Percentiles rank a stretch among this genome's conserved stretches.
These are phyloP conservation scores for Pachysandra terminalis DNA, from an alignment of 164 flowering plant genomes.

Conservation along the genomic window DNA sequence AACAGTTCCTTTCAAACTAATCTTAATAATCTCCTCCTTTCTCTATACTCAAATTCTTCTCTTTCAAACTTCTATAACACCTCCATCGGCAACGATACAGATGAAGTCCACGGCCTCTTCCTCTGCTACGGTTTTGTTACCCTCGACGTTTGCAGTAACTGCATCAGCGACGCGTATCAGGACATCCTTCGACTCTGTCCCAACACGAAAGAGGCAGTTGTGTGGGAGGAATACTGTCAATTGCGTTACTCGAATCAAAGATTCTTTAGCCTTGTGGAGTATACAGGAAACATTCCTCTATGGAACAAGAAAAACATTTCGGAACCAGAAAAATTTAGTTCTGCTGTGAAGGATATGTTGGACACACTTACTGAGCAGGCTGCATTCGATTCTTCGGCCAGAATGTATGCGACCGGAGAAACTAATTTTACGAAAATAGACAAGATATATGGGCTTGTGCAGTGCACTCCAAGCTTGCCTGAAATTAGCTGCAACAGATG, in stretches of 20 bases:
- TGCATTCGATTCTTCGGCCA: constrained; percentile 14
- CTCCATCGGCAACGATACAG: constrained; percentile 14
- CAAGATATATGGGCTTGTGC: constrained; percentile 34
- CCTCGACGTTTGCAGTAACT: constrained; percentile 9
- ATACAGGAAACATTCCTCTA: constrained; percentile 1
- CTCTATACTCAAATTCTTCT: constrained; percentile 18
- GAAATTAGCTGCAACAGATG: constrained; percentile 24
- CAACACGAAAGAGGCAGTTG: constrained; percentile 20
- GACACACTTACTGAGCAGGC: constrained; percentile 14
- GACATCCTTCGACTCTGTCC: constrained; percentile 19
- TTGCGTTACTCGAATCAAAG: constrained; percentile 25
- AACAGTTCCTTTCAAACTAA: constrained; percentile 17
- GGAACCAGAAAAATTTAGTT: constrained; percentile 14
- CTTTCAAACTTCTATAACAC: constrained; percentile 12
- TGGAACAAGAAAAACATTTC: constrained; percentile 17
- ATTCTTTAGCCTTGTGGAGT: constrained; percentile 25
- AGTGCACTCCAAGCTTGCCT: constrained; percentile 34
- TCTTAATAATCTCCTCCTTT: constrained; percentile 14
- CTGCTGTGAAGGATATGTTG: constrained; percentile 12
- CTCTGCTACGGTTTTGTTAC: constrained; percentile 29
- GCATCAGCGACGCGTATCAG: constrained; percentile 14
- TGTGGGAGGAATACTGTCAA: constrained; percentile 34
- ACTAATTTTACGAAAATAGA: neutral
- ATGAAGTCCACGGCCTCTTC: constrained; percentile 25
- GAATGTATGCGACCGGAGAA: constrained; percentile 24